Base-by-base conservation (phyloP, 2,329 filamentous ascomycete species). In the Talaromyces sp. region DNA sequence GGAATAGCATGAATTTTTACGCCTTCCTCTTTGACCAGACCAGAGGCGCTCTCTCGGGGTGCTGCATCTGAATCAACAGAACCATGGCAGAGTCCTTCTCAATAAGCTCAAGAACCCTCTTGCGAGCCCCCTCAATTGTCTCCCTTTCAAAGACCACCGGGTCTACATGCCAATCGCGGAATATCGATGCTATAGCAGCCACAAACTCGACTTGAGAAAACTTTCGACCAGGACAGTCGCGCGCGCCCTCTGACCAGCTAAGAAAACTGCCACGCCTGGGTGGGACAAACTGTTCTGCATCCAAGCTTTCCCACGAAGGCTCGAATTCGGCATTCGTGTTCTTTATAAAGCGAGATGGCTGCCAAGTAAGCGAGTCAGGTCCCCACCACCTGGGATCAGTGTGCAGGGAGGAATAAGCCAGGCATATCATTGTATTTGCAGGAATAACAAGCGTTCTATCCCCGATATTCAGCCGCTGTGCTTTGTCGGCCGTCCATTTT, bases 381-480 rank as follows among this genome's bases (percentile, higher is more conserved):
- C 55, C 55, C 55, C 55, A 56, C 55, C 55, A 56, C 49, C 55
- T 56, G 41, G 55, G 55, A 49, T 56, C 55, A 50, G 41, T 56
- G 13, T 56, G 41, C 17, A 56, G n/a, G 5, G 26, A 56, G 4
- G 55, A 56, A 56, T 50, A 56, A 24, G 55, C 26, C 9, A 49
- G 17, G 9, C 41, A 56, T n/a, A 56, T 35, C 41, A 56, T 56
- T 14, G 55, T 56, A 5, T 56, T 56, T 35, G 41, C 6, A 10
- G 41, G 55, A 35, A 56, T 6, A 14, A 56, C 17, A 32, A 56
- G 17, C 41, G 41, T 56, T 17, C 24, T 56, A 4, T 56, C 38
- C 10, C 55, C 17, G 17, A 56, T 35, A 49, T 56, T 14, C 10
- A 56, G 55, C 6, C 38, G 5, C 26, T 56, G 55, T 24, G 41